Conservation (phyloP, 352 stramenopile genomes). For the Phytopythium boreale region DNA sequence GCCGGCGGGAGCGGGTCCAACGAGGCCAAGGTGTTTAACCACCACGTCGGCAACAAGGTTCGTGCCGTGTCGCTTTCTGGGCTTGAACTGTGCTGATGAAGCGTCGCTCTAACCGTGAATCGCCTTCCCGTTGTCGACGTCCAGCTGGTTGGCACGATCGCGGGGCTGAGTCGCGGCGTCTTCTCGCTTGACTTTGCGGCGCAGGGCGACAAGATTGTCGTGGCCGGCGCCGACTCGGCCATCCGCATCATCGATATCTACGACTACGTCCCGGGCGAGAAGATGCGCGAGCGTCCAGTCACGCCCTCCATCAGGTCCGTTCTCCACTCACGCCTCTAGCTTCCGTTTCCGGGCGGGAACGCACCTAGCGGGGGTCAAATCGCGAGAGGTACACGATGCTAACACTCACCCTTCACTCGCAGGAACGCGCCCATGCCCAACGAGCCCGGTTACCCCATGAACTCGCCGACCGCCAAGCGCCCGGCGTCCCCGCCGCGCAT, state of each 20-base stretch:
- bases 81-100: too few relatives aligned
- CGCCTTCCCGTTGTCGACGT: neutral
- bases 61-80: neutral
- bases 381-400: neutral
- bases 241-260: slow-evolving; percentile 91
- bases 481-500: slow-evolving; percentile 50
- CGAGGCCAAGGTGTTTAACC: slow-evolving; percentile 91
- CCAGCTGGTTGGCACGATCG: slow-evolving; percentile 78
- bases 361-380: neutral
- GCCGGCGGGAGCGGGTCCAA: slow-evolving; percentile 88
- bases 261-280: slow-evolving; percentile 67
- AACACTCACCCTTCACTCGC: neutral
- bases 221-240: slow-evolving; percentile 78
- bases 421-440: slow-evolving; percentile 54
- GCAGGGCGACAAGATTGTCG: slow-evolving; percentile 75
- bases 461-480: slow-evolving; percentile 35
- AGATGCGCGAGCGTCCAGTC: slow-evolving; percentile 61
- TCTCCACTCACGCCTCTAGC: too few relatives aligned
- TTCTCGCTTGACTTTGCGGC: slow-evolving; percentile 86
- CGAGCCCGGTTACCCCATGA: slow-evolving; percentile 29
- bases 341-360: too few relatives aligned
- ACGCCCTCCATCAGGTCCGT: slow-evolving; percentile 67
- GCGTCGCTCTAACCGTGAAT: too few relatives aligned
- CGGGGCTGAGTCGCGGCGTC: slow-evolving; percentile 74
- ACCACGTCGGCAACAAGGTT: slow-evolving; percentile 51